Conservation (phyloP, 2,329 filamentous ascomycete species). For the Thelonectria discophora region DNA sequence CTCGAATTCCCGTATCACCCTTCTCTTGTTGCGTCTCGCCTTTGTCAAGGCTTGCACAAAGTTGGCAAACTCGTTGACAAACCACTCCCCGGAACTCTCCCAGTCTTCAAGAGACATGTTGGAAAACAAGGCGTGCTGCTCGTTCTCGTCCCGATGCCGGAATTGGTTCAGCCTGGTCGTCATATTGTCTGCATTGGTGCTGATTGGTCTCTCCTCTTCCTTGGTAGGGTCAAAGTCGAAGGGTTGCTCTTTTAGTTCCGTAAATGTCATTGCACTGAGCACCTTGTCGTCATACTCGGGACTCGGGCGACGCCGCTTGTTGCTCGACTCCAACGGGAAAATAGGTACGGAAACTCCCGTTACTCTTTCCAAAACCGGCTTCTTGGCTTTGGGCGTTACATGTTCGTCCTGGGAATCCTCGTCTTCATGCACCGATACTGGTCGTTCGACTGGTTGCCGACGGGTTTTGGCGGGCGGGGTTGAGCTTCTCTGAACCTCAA, state of each 20-base stretch:
- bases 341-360: constrained; percentile 38
- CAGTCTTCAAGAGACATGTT: constrained; percentile 65
- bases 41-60: constrained; percentile 59
- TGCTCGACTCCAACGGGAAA: constrained; percentile 31
- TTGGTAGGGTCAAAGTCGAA: constrained; percentile 67
- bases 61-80: constrained; percentile 61
- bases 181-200: constrained; percentile 53
- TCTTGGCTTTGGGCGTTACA: constrained; percentile 38
- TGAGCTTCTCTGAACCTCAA: constrained; percentile 35
- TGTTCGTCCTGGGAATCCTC: constrained; percentile 37
- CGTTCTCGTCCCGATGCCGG: constrained; percentile 54
- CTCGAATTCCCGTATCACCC: constrained; percentile 61
- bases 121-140: constrained; percentile 61
- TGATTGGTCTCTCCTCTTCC: constrained; percentile 48
- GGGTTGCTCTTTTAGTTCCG: constrained; percentile 58
- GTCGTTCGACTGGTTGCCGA: constrained; percentile 35
- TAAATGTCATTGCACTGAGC: constrained; percentile 63
- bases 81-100: constrained; percentile 69
- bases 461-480: constrained; percentile 39
- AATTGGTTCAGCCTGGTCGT: constrained; percentile 61
- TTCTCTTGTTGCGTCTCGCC: constrained; percentile 59
- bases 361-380: constrained; percentile 31
- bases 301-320: constrained; percentile 55
- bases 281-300: constrained; percentile 67
- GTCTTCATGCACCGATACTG: constrained; percentile 28